Base-by-base conservation (phyloP, 345 rosid genomes). In the Ceriops decandra region DNA sequence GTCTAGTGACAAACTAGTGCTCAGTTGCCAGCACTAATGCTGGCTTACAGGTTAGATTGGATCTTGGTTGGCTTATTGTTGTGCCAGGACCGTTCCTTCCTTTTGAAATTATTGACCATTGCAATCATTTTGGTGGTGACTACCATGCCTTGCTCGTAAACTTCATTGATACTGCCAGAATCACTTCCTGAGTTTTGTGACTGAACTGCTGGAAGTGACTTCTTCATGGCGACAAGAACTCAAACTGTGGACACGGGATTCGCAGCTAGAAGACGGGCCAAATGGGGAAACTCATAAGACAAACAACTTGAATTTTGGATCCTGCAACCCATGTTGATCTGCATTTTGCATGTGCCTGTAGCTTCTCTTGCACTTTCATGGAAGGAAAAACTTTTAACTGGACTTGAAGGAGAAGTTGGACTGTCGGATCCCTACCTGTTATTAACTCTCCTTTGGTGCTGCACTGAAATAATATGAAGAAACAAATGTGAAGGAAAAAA, bases 1-100 rank as follows among this genome's bases (percentile, higher is more conserved):
- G 27, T 24, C 36, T 9, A 21, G 5, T 7, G 13, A 26, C 28
- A 62, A 38, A 33, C 27, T 22, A 33, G 22, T 16, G 31, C 28
- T 52, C 27, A 30, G 46, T 36, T 36, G 66, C 28, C 19, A 64
- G 26, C 58, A 60, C 31, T 57, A 33, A 51, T 28, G 63, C 46
- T 32, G 28, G 58, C 32, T 26, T 65, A 42, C 52, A 38, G 31
- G 26, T 26, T 62, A 28, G 66, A n/a, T 30, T 46, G 69, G 32
- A 51, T 46, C 17, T 59, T 49, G 47, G 24, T 67, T 22, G 52
- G 60, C 70, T 32, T 19, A 31, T 15, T 56, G 28, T 5, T 5
- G 63, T 86, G 87, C 96, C 95, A 83, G 64, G 91, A 82, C 69
- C 81, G 85, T 70, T 82, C 84, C 64, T 82, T 85, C 64, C 75